Percentiles rank a stretch among this genome's conserved stretches.
Evolutionary conservation across 768 basidiomycete species (phyloP).

Genomic region (Suillus lakei): DNA sequence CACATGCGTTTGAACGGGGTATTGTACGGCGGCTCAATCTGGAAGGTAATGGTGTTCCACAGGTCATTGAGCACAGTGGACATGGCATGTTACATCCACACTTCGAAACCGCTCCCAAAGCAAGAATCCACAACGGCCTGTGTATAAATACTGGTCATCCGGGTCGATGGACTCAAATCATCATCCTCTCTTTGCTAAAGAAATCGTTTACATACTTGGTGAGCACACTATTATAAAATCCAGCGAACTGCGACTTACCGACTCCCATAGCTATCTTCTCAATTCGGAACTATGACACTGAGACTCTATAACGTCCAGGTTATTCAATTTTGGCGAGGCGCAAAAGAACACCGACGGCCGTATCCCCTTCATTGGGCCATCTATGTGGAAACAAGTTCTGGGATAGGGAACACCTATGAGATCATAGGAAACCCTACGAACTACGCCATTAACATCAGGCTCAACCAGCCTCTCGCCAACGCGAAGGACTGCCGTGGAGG

Average conservation of each 20-base stretch:
- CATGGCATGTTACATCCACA: not conserved
- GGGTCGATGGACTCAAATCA: not conserved
- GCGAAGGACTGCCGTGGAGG: slow-evolving; percentile 26
- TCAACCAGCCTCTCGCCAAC: slow-evolving; percentile 11
- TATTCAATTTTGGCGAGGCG: slow-evolving; percentile 32
- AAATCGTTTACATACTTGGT: not conserved
- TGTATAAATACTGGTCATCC: not conserved
- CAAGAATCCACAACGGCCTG: not conserved
- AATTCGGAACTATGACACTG: slow-evolving; percentile 18
- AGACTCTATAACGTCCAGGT: slow-evolving; percentile 28
- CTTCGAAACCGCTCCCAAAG: not conserved
- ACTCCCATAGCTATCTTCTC: not conserved
- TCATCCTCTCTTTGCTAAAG: not conserved
- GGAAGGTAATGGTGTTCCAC: not conserved
- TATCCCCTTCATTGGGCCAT: slow-evolving; percentile 33
- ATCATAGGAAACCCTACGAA: slow-evolving; percentile 27
- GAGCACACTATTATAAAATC: not conserved
- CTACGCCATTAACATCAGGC: slow-evolving; percentile 21
- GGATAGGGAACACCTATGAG: slow-evolving; percentile 30
- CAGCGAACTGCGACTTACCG: not conserved
- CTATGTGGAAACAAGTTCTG: slow-evolving; percentile 26
- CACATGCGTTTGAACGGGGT: not conserved
- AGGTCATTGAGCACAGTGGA: not conserved
- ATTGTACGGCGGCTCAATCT: not conserved
- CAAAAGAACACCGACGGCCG: not conserved